Percentiles rank a stretch among this genome's conserved stretches.
phyloP scores from a whole-genome alignment of 164 flowering plant genomes.

The Aristolochia fimbriata region DNA sequence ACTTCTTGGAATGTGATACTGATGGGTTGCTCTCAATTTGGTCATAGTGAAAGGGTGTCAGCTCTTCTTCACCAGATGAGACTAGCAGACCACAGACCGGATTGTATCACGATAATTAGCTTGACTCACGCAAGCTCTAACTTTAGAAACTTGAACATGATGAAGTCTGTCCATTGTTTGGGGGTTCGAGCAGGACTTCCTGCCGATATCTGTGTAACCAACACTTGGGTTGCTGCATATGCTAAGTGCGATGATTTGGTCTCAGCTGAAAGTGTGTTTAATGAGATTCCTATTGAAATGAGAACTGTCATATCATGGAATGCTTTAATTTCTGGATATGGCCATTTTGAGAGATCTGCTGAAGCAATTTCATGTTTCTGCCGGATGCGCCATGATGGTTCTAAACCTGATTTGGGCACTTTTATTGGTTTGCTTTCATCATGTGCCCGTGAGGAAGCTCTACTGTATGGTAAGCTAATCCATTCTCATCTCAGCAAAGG shows the following conservation, averaged over 20 bases:
- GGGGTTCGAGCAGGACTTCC: constrained; percentile 33
- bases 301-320: constrained; percentile 54
- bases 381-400: constrained; percentile 24
- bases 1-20: too few species aligned
- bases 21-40: too few species aligned
- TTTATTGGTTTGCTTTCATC: constrained; percentile 37
- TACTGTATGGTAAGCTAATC: constrained; percentile 22
- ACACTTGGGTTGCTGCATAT: not conserved
- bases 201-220: too few species aligned
- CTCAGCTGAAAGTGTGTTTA: constrained; percentile 32
- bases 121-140: too few species aligned
- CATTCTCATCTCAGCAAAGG: constrained; percentile 35
- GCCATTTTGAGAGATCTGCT: constrained; percentile 9
- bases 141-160: too few species aligned
- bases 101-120: too few species aligned
- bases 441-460: constrained; percentile 20
- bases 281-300: constrained; percentile 18
- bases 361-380: constrained; percentile 22
- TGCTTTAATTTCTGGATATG: constrained; percentile 37
- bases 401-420: constrained; percentile 38
- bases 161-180: constrained; percentile 16
- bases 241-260: constrained; percentile 35
- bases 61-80: too few species aligned
- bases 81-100: too few species aligned
- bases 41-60: too few species aligned